Evolutionary conservation across 2,329 filamentous ascomycete species (phyloP), one percentile per base, ranked within the genome.

Genomic region (Calonectria pseudoturangicola): DNA sequence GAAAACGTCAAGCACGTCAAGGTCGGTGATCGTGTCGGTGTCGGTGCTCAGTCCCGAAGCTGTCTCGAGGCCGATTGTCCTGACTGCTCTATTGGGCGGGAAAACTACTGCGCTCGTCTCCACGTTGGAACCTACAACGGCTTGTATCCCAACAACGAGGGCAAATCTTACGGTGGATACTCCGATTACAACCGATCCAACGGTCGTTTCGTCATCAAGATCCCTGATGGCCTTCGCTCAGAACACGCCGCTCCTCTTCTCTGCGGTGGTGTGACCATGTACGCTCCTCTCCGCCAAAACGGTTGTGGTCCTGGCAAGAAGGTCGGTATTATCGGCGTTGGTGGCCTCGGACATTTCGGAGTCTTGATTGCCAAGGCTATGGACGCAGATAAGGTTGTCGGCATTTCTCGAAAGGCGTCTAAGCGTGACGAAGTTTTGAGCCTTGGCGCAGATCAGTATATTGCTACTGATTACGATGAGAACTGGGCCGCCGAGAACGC

Each of bases 181-280:
- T 88, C 89, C 2, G 21, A 68, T 0, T 80, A 78, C 28, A 73
- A 79, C 27, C 78, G 79, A 0, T 71, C 68, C 15, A 73, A 73
- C 0, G 74, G 75, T 0, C 71, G 72, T 30, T 81, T 81, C n/a
- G 88, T 89, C 48, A 88, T 90, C 80, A 92, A 92, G 80, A 96
- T 97, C 76, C 95, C 94, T 6, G 93, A 94, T 13, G 90, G 87
- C 43, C 88, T 97, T 27, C 80, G 86, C 0, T 88, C 87, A 43
- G 85, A 86, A 60, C 83, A 91, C 43, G 93, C 92, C 0, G 94
- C 94, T 1, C 93, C 93, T 1, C 94, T 95, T 93, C 88, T 97
- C 72, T 97, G 95, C 82, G 95, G 94, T 10, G 95, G 95, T 69
- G 87, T 96, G 43, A 97, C 95, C 0, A 91, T 91, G 60, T 97